These are phyloP conservation scores for Lojkania enalia DNA, from an alignment of 2,329 filamentous ascomycete species.

Conservation along the genomic window DNA sequence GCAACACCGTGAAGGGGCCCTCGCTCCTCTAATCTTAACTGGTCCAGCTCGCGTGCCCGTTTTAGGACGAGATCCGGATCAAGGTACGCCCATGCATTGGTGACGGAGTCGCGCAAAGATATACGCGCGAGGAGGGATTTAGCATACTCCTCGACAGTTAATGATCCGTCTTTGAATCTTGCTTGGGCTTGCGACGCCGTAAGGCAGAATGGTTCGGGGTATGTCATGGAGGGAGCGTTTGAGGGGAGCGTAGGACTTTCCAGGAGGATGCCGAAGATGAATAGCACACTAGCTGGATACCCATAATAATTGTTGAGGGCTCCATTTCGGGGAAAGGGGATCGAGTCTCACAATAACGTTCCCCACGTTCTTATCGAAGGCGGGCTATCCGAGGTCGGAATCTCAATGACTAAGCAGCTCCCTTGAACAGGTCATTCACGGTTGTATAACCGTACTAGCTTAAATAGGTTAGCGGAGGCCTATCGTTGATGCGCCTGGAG, in stretches of 20 bases:
- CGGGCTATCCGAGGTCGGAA: too few species aligned
- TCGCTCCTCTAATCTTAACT: constrained; percentile 51
- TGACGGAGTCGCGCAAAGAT: constrained; percentile 24
- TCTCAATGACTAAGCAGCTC: too few species aligned
- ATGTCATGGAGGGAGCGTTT: constrained; percentile 7
- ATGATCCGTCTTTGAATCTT: constrained; percentile 25
- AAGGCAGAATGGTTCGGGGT: constrained; percentile 21
- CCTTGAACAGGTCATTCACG: too few species aligned
- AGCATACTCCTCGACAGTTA: constrained; percentile 36
- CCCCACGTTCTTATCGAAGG: too few species aligned
- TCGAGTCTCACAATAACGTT: too few species aligned
- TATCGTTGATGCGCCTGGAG: too few species aligned
- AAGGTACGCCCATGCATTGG: constrained; percentile 39
- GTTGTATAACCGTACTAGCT: too few species aligned
- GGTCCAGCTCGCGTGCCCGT: constrained; percentile 57
- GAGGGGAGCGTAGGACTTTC: too few species aligned
- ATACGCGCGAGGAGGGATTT: constrained; percentile 33
- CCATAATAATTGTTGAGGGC: not conserved
- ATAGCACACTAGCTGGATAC: too few species aligned
- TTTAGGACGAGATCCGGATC: constrained; percentile 48
- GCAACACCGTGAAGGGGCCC: constrained; percentile 62
- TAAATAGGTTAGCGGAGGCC: too few species aligned
- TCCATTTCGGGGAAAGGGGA: not conserved
- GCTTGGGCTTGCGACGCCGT: constrained; percentile 28
- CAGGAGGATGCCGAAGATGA: not conserved